Evolutionary conservation across 106 monocot species (phyloP).

Genomic region (Alisma plantagoaquatica): DNA sequence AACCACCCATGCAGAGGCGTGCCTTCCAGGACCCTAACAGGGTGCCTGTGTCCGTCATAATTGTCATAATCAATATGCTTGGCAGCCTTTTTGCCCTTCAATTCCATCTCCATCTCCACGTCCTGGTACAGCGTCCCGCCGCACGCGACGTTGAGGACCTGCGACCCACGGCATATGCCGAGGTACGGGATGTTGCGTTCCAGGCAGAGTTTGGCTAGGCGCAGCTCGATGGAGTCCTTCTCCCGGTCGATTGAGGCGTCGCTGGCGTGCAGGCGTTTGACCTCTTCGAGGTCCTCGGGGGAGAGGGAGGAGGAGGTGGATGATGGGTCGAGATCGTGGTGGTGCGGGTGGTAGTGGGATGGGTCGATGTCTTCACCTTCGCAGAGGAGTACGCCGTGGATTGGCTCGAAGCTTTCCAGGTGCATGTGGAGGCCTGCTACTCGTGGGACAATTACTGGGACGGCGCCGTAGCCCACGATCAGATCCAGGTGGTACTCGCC

Average conservation of each 20-base stretch:
- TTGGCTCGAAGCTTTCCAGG: conserved; percentile 87
- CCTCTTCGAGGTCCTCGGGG: conserved; percentile 49
- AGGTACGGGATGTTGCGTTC: conserved; percentile 81
- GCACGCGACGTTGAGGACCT: conserved; percentile 87
- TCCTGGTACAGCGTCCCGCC: conserved; percentile 78
- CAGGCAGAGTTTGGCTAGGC: conserved; percentile 75
- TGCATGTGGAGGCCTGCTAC: conserved; percentile 81
- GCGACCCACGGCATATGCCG: conserved; percentile 92
- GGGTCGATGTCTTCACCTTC: conserved; percentile 97
- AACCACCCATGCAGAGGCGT: conserved; percentile 67
- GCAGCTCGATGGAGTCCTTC: conserved; percentile 90
- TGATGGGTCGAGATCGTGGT: no score
- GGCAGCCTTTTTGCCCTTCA: conserved; percentile 4
- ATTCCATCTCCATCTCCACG: conserved; percentile 41
- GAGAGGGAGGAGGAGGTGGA: conserved; percentile 30
- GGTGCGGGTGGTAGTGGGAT: conserved; percentile 53
- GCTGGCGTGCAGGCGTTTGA: conserved; percentile 55
- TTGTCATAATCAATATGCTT: conserved; percentile 67
- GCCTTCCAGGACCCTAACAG: conserved; percentile 31
- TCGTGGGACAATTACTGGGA: conserved; percentile 83
- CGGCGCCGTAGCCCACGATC: conserved; percentile 78
- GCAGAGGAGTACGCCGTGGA: conserved; percentile 93
- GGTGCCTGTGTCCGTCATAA: conserved; percentile 78
- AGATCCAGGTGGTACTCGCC: conserved; percentile 94
- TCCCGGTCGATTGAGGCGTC: conserved; percentile 68